These are phyloP conservation scores for Emmonsiellopsis sp. DNA, from an alignment of 2,329 filamentous ascomycete species.

Conservation along the genomic window DNA sequence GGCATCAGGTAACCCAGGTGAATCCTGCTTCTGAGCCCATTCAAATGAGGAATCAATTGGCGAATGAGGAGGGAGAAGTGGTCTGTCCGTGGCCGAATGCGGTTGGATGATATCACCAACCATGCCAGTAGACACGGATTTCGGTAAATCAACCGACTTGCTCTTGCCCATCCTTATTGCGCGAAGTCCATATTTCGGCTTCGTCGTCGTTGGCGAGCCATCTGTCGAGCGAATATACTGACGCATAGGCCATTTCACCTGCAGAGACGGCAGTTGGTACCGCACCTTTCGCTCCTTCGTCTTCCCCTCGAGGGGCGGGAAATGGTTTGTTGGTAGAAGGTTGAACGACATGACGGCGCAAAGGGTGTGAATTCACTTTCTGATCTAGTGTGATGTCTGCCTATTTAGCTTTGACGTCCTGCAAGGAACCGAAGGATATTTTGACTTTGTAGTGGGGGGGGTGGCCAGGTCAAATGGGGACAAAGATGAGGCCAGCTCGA, in stretches of 20 bases:
- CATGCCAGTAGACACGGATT: background rate
- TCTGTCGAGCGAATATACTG: background rate
- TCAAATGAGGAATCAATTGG: background rate
- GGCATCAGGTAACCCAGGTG: background rate
- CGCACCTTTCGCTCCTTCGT: background rate
- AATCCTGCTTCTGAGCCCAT: background rate
- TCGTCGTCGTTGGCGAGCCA: background rate
- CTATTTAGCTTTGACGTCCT: background rate
- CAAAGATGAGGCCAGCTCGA: background rate
- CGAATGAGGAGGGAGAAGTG: background rate
- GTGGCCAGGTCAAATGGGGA: background rate
- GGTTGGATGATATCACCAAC: background rate
- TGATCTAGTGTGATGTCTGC: background rate
- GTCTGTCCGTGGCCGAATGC: no score
- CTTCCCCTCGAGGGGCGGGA: background rate
- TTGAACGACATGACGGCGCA: background rate
- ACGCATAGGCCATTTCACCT: conserved; percentile 1
- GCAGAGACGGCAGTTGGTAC: background rate
- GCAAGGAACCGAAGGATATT: background rate
- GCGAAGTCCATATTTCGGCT: background rate
- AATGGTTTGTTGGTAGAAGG: background rate
- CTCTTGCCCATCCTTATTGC: background rate
- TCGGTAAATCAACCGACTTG: background rate
- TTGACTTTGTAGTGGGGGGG: background rate
- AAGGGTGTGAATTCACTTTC: background rate